Evolutionary conservation across 75 land plant genomes (phyloP).

Genomic region (Cupressus sempervirens): DNA sequence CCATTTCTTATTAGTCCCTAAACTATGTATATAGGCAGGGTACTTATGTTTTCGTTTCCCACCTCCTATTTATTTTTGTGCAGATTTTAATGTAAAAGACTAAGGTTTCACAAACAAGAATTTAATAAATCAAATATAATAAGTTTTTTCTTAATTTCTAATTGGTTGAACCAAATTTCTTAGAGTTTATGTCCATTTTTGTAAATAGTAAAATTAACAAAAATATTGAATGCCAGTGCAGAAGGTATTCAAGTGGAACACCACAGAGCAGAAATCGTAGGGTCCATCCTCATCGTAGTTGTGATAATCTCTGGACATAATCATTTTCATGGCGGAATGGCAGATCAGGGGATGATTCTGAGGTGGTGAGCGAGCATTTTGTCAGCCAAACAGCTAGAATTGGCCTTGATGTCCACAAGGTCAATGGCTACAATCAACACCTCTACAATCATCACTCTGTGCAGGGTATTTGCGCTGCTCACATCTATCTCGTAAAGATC

Average conservation of each 20-base stretch:
- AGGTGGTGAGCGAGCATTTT: constrained; percentile 13
- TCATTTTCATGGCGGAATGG: constrained; percentile 8
- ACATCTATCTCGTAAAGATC: constrained; percentile 8
- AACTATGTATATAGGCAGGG: too few species aligned
- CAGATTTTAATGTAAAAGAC: too few species aligned
- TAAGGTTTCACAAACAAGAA: too few species aligned
- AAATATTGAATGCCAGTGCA: too few species aligned
- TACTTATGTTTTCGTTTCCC: too few species aligned
- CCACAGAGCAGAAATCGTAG: constrained; percentile 1
- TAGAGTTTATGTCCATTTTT: too few species aligned
- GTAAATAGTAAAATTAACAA: too few species aligned
- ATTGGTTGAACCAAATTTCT: too few species aligned
- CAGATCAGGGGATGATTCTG: constrained; percentile 13
- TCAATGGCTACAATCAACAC: constrained; percentile 17
- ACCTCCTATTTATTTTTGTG: too few species aligned
- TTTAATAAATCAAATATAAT: too few species aligned
- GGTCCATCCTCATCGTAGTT: constrained; percentile 7
- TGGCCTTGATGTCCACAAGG: background rate
- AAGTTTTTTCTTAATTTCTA: too few species aligned
- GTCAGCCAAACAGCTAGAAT: constrained; percentile 5
- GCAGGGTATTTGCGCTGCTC: constrained; percentile 18
- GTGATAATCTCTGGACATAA: constrained; percentile 15
- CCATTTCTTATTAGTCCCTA: too few species aligned
- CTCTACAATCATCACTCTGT: constrained; percentile 12
- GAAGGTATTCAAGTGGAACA: background rate